Conservation (phyloP, 164 flowering plant genomes). For the Akebia trifoliata region DNA sequence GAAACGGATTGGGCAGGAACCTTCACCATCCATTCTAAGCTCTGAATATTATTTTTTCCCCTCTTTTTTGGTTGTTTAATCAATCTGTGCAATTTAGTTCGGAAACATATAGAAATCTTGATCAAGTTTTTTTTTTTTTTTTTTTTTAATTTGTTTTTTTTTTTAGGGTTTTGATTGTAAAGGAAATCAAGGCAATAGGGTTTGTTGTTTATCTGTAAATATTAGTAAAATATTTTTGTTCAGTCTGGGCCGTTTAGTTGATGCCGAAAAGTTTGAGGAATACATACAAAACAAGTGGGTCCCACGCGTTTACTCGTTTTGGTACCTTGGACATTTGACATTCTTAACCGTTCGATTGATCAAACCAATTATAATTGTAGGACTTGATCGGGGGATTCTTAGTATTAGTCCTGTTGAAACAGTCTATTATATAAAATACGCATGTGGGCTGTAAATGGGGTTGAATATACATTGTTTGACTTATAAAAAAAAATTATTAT, state of each 20-base stretch:
- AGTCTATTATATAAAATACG: too few species aligned
- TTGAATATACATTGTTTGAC: too few species aligned
- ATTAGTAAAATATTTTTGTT: not conserved
- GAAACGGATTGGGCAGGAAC: slow-evolving; percentile 39
- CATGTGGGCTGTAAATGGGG: too few species aligned
- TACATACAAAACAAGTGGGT: too few species aligned
- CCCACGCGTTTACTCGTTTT: too few species aligned
- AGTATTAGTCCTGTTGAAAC: too few species aligned
- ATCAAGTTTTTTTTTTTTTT: not conserved
- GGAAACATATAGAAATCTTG: not conserved
- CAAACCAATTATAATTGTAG: too few species aligned
- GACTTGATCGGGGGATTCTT: too few species aligned
- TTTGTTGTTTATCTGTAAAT: not conserved
- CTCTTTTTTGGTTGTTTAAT: not conserved
- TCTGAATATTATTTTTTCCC: not conserved
- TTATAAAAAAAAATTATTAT: too few species aligned
- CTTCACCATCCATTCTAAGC: slow-evolving; percentile 35
- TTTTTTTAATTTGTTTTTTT: not conserved
- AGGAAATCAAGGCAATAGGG: not conserved
- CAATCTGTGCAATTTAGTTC: not conserved
- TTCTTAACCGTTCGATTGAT: too few species aligned
- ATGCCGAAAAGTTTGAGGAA: not conserved
- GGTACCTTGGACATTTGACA: too few species aligned
- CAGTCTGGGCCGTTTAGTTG: not conserved
- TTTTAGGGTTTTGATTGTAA: not conserved